Percentiles rank a stretch among this genome's conserved stretches.
phyloP scores from a whole-genome alignment of 169 alveolate genomes.

The Cryptosporidium tyzzeri region DNA sequence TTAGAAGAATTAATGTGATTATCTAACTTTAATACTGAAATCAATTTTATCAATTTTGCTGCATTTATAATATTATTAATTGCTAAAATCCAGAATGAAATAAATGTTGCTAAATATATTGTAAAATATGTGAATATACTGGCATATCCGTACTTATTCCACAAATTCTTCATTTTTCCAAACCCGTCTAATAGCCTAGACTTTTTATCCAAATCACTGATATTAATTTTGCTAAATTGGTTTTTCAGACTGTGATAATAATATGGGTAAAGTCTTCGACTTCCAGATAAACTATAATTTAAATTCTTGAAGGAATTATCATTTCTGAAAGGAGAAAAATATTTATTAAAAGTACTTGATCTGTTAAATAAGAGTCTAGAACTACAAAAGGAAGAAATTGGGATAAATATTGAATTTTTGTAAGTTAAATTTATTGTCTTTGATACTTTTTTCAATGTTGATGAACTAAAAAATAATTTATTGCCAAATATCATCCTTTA shows the following conservation, averaged over 20 bases:
- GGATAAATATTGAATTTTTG: neutral
- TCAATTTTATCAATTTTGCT: neutral
- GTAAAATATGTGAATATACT: slow-evolving; percentile 34
- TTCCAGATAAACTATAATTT: neutral
- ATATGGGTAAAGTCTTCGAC: neutral
- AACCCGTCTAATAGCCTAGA: neutral
- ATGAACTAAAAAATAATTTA: neutral
- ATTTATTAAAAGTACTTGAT: neutral
- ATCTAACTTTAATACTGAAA: slow-evolving; percentile 13
- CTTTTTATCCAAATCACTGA: neutral
- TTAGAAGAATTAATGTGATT: slow-evolving; percentile 4
- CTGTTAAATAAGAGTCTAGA: neutral
- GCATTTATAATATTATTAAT: neutral
- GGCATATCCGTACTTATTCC: slow-evolving; percentile 34
- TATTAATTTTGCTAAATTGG: neutral
- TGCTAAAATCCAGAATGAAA: slow-evolving; percentile 16
- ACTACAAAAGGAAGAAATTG: neutral
- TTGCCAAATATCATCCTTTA: neutral
- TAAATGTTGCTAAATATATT: slow-evolving; percentile 9
- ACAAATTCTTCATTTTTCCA: neutral
- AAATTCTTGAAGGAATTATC: neutral
- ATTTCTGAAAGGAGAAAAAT: neutral
- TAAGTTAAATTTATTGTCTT: neutral
- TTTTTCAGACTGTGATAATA: neutral
- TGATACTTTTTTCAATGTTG: neutral